phyloP scores from a whole-genome alignment of 2,329 filamentous ascomycete species.

The Lachnellula suecica region DNA sequence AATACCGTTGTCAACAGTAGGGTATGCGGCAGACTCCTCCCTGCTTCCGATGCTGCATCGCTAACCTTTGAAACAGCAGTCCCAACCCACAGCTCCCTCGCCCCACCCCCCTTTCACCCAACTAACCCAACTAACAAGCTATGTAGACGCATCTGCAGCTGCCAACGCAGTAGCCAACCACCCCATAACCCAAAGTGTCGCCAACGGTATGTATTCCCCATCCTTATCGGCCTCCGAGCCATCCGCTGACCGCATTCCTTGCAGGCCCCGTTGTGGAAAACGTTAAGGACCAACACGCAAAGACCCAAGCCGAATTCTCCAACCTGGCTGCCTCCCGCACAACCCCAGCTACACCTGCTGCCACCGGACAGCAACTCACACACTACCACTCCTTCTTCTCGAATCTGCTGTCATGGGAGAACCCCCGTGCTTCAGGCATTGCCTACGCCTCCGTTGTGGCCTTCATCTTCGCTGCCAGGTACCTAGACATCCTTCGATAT shows the following conservation, averaged over 20 bases:
- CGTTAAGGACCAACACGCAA: constrained; percentile 54
- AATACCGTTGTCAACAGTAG: constrained; percentile 27
- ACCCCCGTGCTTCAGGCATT: constrained; percentile 65
- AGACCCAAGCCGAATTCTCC: constrained; percentile 55
- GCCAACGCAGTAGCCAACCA: constrained; percentile 32
- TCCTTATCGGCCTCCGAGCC: constrained; percentile 3
- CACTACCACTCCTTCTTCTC: constrained; percentile 73
- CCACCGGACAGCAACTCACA: constrained; percentile 62
- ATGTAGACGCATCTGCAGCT: constrained; percentile 30
- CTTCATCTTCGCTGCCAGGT: constrained; percentile 62
- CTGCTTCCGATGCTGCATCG: constrained; percentile 4
- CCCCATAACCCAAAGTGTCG: constrained; percentile 31
- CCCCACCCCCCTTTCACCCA: constrained; percentile 9
- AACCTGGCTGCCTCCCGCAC: constrained; percentile 57
- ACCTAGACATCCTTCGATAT: constrained; percentile 66
- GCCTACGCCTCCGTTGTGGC: constrained; percentile 58
- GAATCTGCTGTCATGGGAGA: constrained; percentile 68
- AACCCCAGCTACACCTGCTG: constrained; percentile 52
- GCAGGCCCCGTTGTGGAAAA: constrained; percentile 59
- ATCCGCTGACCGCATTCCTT: constrained; percentile 15
- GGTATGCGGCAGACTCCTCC: constrained; percentile 20
- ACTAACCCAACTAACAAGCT: constrained; percentile 20
- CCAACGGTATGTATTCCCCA: constrained; percentile 28
- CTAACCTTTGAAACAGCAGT: constrained; percentile 26
- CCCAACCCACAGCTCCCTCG: constrained; percentile 17